These are phyloP conservation scores for Articulospora tetracladia DNA, from an alignment of 495 filamentous ascomycete genomes.

Conservation along the genomic window DNA sequence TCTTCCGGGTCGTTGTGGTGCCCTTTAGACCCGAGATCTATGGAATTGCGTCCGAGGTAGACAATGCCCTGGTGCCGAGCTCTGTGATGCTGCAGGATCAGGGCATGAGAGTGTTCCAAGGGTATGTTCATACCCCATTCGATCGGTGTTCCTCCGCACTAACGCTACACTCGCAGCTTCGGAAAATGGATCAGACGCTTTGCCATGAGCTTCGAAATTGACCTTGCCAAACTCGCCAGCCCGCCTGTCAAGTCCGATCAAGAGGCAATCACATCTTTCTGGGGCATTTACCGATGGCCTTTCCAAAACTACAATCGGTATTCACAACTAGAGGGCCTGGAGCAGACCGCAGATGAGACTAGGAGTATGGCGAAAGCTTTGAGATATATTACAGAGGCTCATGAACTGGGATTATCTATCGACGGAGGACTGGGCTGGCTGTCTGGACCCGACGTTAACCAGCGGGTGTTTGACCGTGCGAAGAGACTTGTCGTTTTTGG, in stretches of 20 bases:
- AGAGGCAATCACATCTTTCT: conserved; percentile 37
- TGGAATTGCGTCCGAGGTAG: conserved; percentile 25
- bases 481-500: conserved; percentile 21
- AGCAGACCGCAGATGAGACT: conserved; percentile 48
- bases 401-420: conserved; percentile 49
- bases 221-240: conserved; percentile 32
- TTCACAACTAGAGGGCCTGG: conserved; percentile 40
- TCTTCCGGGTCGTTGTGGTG: conserved; percentile 50
- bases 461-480: neutral
- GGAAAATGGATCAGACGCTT: conserved; percentile 45
- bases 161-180: conserved; percentile 27
- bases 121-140: conserved; percentile 1
- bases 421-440: conserved; percentile 57
- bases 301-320: conserved; percentile 44
- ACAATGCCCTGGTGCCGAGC: conserved; percentile 1
- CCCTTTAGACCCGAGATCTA: conserved; percentile 51
- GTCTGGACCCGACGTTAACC: conserved; percentile 22
- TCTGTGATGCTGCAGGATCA: conserved; percentile 28
- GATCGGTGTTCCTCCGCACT: neutral
- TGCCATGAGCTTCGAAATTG: conserved; percentile 53
- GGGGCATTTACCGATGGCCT: conserved; percentile 53
- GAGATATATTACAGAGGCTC: conserved; percentile 33
- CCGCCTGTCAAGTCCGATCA: conserved; percentile 38
- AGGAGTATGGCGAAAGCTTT: conserved; percentile 45
- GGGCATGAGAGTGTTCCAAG: conserved; percentile 44